Conservation (phyloP, 2,329 filamentous ascomycete genomes). For the Pseudogymnoascus sp. region DNA sequence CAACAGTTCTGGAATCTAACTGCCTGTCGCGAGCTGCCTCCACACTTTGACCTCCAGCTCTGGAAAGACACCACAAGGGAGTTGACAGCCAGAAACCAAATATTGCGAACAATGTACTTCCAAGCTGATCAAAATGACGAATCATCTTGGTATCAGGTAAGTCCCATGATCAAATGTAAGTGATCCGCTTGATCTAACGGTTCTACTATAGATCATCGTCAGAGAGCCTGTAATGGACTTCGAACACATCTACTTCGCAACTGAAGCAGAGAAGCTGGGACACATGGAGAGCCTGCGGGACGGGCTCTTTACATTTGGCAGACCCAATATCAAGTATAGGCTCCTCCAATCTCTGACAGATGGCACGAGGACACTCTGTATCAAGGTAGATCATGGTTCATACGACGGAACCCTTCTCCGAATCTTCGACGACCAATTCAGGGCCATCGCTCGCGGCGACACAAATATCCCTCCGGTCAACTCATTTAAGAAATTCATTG, state of each 20-base stretch:
- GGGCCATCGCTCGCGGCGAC: constrained; percentile 18
- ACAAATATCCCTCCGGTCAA: constrained; percentile 11
- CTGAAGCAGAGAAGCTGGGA: constrained; percentile 19
- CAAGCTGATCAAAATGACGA: constrained; percentile 10
- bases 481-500: constrained; percentile 24
- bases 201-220: constrained; percentile 15
- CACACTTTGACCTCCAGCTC: not conserved
- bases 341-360: constrained; percentile 20
- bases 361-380: constrained; percentile 23
- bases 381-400: constrained; percentile 29
- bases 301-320: constrained; percentile 25
- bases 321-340: constrained; percentile 30
- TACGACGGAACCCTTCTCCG: constrained; percentile 33
- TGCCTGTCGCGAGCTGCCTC: constrained; percentile 7
- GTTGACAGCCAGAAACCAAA: constrained; percentile 12
- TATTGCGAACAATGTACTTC: constrained; percentile 15
- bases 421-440: constrained; percentile 30
- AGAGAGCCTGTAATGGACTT: constrained; percentile 14
- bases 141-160: constrained; percentile 6
- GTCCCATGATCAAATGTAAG: not conserved
- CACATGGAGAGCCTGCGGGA: constrained; percentile 23
- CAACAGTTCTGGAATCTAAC: constrained; percentile 16
- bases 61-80: constrained; percentile 9
- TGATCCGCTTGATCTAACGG: not conserved
- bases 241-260: constrained; percentile 10